Evolutionary conservation across 495 filamentous ascomycete genomes (phyloP), one percentile per base, ranked within the genome.

Genomic region (Venustampulla echinocandica): DNA sequence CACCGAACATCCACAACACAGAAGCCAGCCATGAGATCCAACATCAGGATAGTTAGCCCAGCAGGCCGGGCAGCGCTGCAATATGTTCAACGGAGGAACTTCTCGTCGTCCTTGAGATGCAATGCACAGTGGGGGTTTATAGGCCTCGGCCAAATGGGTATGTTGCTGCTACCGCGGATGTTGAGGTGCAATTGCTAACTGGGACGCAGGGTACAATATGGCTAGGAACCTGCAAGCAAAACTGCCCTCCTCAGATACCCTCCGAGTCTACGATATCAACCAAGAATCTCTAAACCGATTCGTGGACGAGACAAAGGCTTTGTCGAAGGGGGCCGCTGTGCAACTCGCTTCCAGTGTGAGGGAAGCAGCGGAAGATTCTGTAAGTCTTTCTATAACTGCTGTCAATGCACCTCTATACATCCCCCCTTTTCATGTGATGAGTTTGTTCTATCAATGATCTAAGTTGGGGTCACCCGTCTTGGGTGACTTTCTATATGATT

Each of bases 141-240:
- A 53, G 87, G 87, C 2, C 66, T 94, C 21, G 87, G 87, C 6
- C 83, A 85, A 57, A 94, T 94, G 87, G 87, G 81, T 87, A 73
- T 38, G 79, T 62, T 34, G 14, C 21, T 11, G 30, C 48, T 55
- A 39, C n/a, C 34, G 20, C 46, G 32, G 37, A 30, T 11, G 44
- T 19, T 21, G 30, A 51, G 22, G 11, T 50, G 45, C 44, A 53
- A 23, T 44, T 51, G 47, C 46, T 56, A 36, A 38, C 19, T 22
- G 22, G 27, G 3, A n/a, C 14, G 50, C 14, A 50, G 85, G 85
- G 2, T 90, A 84, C 47, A 80, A 84, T 53, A 93, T 94, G 87
- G 87, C 87, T n/a, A 78, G 76, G 60, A 94, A 92, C 56, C 68
- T 94, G 1, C 82, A 85, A 50, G 69, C 79, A 20, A 90, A 89